Conservation (phyloP, 768 basidiomycete species). For the Trametes maxima region DNA sequence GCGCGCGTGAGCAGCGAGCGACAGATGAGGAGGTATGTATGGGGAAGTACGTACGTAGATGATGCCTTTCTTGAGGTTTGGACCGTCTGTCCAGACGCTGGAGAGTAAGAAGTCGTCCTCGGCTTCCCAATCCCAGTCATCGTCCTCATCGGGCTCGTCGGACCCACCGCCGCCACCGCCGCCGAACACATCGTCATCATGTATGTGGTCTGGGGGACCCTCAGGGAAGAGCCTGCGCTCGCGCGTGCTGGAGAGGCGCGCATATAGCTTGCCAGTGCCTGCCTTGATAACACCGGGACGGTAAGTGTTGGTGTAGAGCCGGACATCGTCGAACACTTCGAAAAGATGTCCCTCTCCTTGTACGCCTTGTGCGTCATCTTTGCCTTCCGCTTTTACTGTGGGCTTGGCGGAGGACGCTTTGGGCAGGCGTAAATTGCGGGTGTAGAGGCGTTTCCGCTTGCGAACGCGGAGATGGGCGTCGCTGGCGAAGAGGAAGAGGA, state of each 20-base stretch:
- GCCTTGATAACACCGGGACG: conserved; percentile 56
- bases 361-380: conserved; percentile 10
- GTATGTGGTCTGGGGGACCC: conserved; percentile 15
- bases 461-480: conserved; percentile 25
- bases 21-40: background rate
- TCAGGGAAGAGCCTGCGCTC: conserved; percentile 36
- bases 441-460: conserved; percentile 1
- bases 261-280: conserved; percentile 24
- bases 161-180: background rate
- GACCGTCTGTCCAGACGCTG: conserved; percentile 56
- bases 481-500: conserved; percentile 58
- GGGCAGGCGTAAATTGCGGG: background rate
- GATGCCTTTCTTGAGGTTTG: conserved; percentile 49
- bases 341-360: conserved; percentile 54
- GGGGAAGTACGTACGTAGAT: conserved; percentile 55
- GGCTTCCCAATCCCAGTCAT: conserved; percentile 66
- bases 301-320: conserved; percentile 39
- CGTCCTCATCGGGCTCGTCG: conserved; percentile 37
- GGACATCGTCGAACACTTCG: conserved; percentile 54
- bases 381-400: background rate
- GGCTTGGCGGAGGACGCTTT: background rate
- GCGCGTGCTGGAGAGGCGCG: conserved; percentile 34
- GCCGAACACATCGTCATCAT: conserved; percentile 15
- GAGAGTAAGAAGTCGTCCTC: conserved; percentile 66
- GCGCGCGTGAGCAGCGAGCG: background rate